Evolutionary conservation across 805 yeast genomes (phyloP).

Genomic region (Pichia nanzhaoensis): DNA sequence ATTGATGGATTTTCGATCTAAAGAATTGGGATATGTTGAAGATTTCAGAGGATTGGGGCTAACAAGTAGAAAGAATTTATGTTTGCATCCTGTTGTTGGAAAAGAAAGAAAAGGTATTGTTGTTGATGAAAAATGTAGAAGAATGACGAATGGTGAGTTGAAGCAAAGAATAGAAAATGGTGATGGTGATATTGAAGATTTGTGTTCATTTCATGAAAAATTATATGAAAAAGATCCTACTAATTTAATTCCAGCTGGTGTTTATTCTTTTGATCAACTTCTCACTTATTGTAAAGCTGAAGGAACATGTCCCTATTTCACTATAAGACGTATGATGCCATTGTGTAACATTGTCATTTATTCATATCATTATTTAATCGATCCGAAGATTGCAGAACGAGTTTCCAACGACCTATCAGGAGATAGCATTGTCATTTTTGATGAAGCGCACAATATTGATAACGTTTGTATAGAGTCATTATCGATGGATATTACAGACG

Average conservation of each 20-base stretch:
- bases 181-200: constrained; percentile 45
- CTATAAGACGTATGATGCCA: constrained; percentile 96
- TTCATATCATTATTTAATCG: constrained; percentile 92
- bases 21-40: constrained; percentile 79
- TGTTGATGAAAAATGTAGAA: constrained; percentile 94
- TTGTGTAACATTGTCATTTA: constrained; percentile 90
- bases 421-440: constrained; percentile 91
- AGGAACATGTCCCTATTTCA: constrained; percentile 92
- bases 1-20: constrained; percentile 79
- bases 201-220: constrained; percentile 90
- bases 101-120: constrained; percentile 85
- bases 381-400: constrained; percentile 94
- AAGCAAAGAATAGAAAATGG: constrained; percentile 58
- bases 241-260: constrained; percentile 85
- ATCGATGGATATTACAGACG: constrained; percentile 88
- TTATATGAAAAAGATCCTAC: constrained; percentile 81
- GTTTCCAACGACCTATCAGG: constrained; percentile 89
- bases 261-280: constrained; percentile 85
- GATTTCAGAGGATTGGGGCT: constrained; percentile 92
- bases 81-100: constrained; percentile 82
- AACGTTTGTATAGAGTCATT: constrained; percentile 96
- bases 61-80: constrained; percentile 88
- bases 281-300: constrained; percentile 67
- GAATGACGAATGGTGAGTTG: constrained; percentile 88
- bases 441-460: constrained; percentile 98